phyloP scores from a whole-genome alignment of 73 alveolate genomes.

The Blepharisma stoltei region DNA sequence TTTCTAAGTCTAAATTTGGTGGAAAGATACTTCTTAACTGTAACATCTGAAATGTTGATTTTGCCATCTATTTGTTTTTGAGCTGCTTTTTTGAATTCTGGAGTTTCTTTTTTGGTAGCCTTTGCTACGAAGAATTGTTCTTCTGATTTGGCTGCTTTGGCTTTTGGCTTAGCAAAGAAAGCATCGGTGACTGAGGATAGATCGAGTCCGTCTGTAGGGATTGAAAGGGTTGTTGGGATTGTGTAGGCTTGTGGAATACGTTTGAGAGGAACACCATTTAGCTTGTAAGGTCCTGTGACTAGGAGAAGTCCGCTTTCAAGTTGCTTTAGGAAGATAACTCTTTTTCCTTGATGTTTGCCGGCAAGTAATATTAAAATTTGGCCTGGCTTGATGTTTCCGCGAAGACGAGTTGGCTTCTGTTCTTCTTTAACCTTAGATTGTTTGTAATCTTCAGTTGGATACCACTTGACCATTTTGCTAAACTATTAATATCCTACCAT shows the following conservation, averaged over 20 bases:
- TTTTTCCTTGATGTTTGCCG: conserved; percentile 91
- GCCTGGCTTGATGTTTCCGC: conserved; percentile 75
- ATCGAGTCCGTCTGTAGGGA: conserved; percentile 50
- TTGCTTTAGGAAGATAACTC: conserved; percentile 89
- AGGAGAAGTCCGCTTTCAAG: conserved; percentile 81
- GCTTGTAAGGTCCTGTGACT: conserved; percentile 95
- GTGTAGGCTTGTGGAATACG: conserved; percentile 84
- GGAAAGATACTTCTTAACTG: not conserved
- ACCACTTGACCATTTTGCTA: not conserved
- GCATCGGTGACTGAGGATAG: not conserved
- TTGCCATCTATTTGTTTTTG: not conserved
- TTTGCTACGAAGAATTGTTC: not conserved
- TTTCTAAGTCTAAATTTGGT: not conserved
- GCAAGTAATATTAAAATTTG: conserved; percentile 75
- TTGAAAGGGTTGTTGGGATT: conserved; percentile 77
- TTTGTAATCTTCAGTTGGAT: conserved; percentile 1
- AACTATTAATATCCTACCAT: too few relatives aligned
- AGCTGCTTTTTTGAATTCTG: not conserved
- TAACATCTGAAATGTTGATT: not conserved
- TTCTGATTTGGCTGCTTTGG: not conserved
- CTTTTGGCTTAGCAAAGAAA: not conserved
- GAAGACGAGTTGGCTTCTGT: conserved; percentile 65
- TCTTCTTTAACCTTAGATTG: not conserved
- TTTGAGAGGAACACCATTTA: conserved; percentile 91
- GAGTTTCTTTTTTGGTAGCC: not conserved